Evolutionary conservation across 352 stramenopile species (phyloP).

Genomic region (Phytophthora melonis): DNA sequence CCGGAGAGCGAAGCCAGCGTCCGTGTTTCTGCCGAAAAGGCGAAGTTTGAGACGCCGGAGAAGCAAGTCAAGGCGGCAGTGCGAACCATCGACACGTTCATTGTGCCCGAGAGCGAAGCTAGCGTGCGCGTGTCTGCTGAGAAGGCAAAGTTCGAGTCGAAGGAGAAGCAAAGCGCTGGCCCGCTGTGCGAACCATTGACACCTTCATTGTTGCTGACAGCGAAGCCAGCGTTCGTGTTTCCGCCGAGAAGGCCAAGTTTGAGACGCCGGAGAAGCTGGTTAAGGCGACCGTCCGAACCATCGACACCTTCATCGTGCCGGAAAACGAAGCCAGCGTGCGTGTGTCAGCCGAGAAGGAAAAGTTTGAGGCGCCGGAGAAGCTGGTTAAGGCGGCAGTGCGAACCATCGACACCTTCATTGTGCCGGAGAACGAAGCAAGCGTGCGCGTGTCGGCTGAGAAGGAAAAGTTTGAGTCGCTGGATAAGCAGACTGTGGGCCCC

Average conservation of each 20-base stretch:
- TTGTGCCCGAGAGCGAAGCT: slow-evolving; percentile 22
- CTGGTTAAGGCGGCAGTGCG: slow-evolving; percentile 7
- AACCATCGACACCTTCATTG: slow-evolving; percentile 24
- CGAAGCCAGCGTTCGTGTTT: slow-evolving; percentile 33
- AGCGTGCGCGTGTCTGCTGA: slow-evolving; percentile 27
- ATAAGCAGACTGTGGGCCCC: slow-evolving; percentile 10
- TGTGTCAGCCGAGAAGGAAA: slow-evolving; percentile 38
- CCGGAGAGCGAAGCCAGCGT: slow-evolving; percentile 28
- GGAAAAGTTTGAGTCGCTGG: slow-evolving; percentile 21
- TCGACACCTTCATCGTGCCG: slow-evolving; percentile 32
- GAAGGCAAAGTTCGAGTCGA: slow-evolving; percentile 25
- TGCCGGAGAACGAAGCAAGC: slow-evolving; percentile 23
- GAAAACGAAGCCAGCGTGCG: slow-evolving; percentile 30
- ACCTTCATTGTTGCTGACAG: slow-evolving; percentile 41
- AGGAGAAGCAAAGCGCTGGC: slow-evolving; percentile 7
- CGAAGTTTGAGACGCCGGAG: slow-evolving; percentile 22
- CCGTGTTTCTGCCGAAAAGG: slow-evolving; percentile 38
- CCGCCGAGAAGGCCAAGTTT: slow-evolving; percentile 35
- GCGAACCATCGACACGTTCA: slow-evolving; percentile 25
- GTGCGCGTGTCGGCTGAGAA: slow-evolving; percentile 26
- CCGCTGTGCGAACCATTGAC: slow-evolving; percentile 38
- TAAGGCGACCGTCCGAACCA: slow-evolving; percentile 17
- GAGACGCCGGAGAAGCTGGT: slow-evolving; percentile 24
- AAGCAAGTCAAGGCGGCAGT: slow-evolving; percentile 1
- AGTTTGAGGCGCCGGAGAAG: slow-evolving; percentile 23